Evolutionary conservation across 805 yeast genomes (phyloP).

Genomic region (Candida endomychidarum): DNA sequence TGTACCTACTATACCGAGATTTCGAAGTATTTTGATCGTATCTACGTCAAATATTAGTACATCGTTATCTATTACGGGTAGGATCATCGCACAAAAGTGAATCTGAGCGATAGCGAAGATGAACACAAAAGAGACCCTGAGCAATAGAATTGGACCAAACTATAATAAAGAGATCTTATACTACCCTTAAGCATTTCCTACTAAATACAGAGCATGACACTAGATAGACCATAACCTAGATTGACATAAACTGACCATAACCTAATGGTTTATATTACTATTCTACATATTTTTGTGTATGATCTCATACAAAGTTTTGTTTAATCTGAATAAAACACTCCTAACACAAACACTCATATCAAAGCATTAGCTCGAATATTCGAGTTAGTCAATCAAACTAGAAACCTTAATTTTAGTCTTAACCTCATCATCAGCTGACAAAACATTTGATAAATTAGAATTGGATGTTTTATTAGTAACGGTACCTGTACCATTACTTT

Average conservation of each 20-base stretch:
- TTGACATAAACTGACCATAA: no score
- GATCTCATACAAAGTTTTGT: no score
- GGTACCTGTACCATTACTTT: slow-evolving; percentile 10
- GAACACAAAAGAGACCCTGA: no score
- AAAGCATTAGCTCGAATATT: neutral
- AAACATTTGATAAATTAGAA: slow-evolving; percentile 14
- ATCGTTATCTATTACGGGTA: slow-evolving; percentile 18
- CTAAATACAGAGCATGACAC: no score
- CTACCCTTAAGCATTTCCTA: no score
- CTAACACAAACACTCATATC: neutral
- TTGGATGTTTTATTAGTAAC: slow-evolving; percentile 6
- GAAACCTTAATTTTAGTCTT: slow-evolving; percentile 33
- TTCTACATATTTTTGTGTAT: no score
- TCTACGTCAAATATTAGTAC: slow-evolving; percentile 61
- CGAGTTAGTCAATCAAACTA: slow-evolving; percentile 29
- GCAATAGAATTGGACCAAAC: no score
- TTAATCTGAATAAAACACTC: no score
- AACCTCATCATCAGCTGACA: slow-evolving; percentile 13
- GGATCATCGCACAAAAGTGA: slow-evolving; percentile 3
- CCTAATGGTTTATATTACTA: no score
- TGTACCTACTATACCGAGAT: slow-evolving; percentile 70
- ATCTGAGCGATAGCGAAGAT: no score
- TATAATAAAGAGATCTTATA: no score
- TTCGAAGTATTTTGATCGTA: slow-evolving; percentile 54
- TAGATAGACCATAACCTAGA: no score